Evolutionary conservation across 2,329 filamentous ascomycete species (phyloP).

Genomic region (Fusarium sp.): DNA sequence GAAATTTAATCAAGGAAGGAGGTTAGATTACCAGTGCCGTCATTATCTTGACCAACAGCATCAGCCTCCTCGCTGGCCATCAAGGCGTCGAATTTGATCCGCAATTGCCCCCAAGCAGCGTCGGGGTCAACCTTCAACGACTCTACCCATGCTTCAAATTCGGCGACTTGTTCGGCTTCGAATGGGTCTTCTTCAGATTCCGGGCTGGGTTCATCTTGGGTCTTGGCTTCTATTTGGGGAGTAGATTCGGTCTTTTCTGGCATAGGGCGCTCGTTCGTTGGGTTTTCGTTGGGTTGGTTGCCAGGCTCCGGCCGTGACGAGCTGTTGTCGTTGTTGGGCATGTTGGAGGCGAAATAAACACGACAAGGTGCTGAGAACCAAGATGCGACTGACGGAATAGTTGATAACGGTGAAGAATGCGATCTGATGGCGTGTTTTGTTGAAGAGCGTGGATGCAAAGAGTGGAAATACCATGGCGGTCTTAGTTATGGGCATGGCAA

Average conservation of each 20-base stretch:
- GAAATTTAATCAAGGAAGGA: neutral
- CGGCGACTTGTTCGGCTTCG: neutral
- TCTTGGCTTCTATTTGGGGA: neutral
- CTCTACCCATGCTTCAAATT: neutral
- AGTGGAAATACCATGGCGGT: neutral
- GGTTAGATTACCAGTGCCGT: neutral
- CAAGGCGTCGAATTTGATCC: neutral
- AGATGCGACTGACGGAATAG: neutral
- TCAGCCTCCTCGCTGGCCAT: neutral
- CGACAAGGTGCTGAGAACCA: neutral
- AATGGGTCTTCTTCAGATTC: neutral
- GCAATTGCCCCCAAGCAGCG: neutral
- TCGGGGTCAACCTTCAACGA: neutral
- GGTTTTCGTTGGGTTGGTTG: neutral
- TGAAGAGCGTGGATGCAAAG: neutral
- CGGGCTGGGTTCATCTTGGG: neutral
- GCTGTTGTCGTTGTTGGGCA: neutral
- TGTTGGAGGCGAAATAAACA: neutral
- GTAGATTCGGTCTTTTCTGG: neutral
- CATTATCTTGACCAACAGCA: neutral
- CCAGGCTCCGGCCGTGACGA: neutral
- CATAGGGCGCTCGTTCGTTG: neutral
- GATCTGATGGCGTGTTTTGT: neutral
- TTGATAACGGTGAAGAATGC: neutral
- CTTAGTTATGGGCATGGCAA: neutral